Percentiles rank a stretch among this genome's conserved stretches.
Evolutionary conservation across 495 filamentous ascomycete species (phyloP).

Genomic region (Neurospora hispaniola): DNA sequence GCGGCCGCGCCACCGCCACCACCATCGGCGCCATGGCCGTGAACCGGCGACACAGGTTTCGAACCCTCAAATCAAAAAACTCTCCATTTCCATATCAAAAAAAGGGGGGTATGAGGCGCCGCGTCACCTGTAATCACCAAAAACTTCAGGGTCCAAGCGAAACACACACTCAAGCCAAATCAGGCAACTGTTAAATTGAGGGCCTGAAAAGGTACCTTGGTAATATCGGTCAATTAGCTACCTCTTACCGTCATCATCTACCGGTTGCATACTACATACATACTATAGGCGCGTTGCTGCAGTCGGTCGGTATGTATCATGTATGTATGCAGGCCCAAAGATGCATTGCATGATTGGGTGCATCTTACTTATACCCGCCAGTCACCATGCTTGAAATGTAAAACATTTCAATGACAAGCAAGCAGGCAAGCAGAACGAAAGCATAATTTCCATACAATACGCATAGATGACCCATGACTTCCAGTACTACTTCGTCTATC

Average conservation of each 20-base stretch:
- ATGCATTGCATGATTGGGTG: neutral
- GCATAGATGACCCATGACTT: neutral
- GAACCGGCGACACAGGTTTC: neutral
- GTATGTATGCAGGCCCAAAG: neutral
- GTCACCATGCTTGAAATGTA: neutral
- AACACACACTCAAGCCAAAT: neutral
- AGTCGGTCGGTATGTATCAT: neutral
- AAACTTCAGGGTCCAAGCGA: neutral
- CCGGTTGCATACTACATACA: too few relatives aligned
- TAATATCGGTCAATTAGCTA: neutral
- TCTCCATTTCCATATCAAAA: neutral
- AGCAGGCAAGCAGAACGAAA: too few relatives aligned
- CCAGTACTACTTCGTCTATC: too few relatives aligned
- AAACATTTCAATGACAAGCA: neutral
- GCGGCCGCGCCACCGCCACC: neutral
- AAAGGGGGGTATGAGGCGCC: neutral
- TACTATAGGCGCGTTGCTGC: neutral
- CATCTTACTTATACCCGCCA: neutral
- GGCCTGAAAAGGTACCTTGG: neutral
- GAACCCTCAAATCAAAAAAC: neutral
- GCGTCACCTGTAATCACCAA: neutral
- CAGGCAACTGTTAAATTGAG: neutral
- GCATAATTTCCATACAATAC: neutral
- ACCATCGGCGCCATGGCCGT: neutral
- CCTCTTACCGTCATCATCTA: too few relatives aligned